Evolutionary conservation across 768 basidiomycete species (phyloP), one percentile per base, ranked within the genome.

Genomic region (Pleurotus tuoliensis): DNA sequence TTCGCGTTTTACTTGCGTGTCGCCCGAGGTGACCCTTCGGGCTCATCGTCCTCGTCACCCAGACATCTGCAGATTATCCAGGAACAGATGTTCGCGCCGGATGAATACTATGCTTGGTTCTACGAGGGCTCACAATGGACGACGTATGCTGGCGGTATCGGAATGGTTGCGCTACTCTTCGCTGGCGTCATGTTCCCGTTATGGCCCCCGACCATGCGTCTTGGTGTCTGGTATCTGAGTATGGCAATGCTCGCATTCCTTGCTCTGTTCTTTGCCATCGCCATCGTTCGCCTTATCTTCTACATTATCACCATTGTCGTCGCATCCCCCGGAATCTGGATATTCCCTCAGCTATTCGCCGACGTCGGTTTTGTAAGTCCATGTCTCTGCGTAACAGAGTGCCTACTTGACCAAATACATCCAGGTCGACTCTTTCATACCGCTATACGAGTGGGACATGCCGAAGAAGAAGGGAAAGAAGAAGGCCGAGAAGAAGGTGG

Each of bases 171-270:
- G 44, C 77, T 98, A 67, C 93, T 98, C 79, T 87, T 99, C 43
- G 94, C 90, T 4, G 95, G 92, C 2, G 95, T 98, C 66, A 97
- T 99, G 94, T 99, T 97, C 84, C 97, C 97, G 4, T 80, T 99
- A 13, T 99, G 97, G 97, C 97, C 97, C 1, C 84, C 89, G 48
- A 86, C 84, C 64, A 84, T 99, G 82, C 83, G 96, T 13, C 76
- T 95, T 25, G 95, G 96, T 37, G 96, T 95, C 56, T 98, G 91
- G 89, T 99, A 99, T 71, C 77, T 99, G 61, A 90, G 88, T 63
- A 87, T 98, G 57, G 89, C 74, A 45, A 87, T 94, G 73, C 79
- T 99, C 41, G 91, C 90, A 30, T 78, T 98, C 60, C 82, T 98
- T 56, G 95, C 84, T 34, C 75, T 92, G 56, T 95, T 99, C 77